phyloP scores from a whole-genome alignment of 768 basidiomycete genomes.

The Artomyces pyxidatus region DNA sequence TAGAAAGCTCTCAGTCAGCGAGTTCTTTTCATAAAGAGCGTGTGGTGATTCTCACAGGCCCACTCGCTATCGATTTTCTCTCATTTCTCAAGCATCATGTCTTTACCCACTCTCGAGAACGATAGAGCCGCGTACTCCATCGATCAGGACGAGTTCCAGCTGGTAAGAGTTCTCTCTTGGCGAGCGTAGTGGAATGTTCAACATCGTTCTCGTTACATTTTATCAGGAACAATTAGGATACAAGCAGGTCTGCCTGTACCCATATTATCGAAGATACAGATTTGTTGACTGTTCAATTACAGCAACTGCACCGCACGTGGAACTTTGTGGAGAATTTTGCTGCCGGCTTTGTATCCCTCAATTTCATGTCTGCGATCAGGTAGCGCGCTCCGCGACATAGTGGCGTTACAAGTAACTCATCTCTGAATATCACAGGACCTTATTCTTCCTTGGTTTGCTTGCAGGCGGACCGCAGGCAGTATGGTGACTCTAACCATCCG shows the following conservation, averaged over 20 bases:
- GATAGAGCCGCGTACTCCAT: too few relatives aligned
- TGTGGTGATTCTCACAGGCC: too few relatives aligned
- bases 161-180: constrained; percentile 37
- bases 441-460: constrained; percentile 71
- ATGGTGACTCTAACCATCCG: constrained; percentile 44
- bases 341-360: constrained; percentile 81
- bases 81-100: constrained; percentile 8
- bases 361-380: constrained; percentile 86
- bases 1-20: too few relatives aligned
- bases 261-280: background rate
- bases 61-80: constrained; percentile 2
- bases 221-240: constrained; percentile 67
- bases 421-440: constrained; percentile 39
- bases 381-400: constrained; percentile 22
- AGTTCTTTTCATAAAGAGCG: too few relatives aligned
- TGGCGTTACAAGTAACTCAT: background rate
- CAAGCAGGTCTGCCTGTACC: constrained; percentile 50
- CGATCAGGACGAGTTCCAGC: constrained; percentile 43
- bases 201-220: constrained; percentile 22
- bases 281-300: constrained; percentile 5
- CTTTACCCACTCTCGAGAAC: too few relatives aligned
- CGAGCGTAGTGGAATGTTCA: constrained; percentile 38
- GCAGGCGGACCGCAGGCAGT: constrained; percentile 85
- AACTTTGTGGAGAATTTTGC: constrained; percentile 77
- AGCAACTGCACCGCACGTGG: constrained; percentile 88